A percentile compares a stretch with the other conserved stretches of the same genome.
These are phyloP conservation scores for Leishmania martiniquensis DNA, from an alignment of 208 protist genomes.

Conservation along the genomic window DNA sequence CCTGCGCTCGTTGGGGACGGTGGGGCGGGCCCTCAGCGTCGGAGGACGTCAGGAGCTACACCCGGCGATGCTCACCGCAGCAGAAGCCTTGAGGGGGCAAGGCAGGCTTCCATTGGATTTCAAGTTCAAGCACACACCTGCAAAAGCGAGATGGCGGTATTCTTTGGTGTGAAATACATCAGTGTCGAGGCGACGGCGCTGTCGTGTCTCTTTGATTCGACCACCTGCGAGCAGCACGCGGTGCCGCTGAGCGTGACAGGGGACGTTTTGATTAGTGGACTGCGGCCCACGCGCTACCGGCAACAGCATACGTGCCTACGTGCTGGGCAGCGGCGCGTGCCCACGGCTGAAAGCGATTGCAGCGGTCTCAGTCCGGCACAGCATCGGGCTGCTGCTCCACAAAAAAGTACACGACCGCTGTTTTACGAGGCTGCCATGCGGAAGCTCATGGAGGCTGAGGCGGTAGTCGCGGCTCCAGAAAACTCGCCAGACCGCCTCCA, in stretches of 20 bases:
- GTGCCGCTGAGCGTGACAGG: conserved; percentile 54
- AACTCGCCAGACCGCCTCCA: background rate
- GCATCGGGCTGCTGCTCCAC: background rate
- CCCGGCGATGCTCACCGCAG: background rate
- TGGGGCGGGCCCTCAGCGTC: background rate
- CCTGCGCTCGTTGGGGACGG: background rate
- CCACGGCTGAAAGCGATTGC: background rate
- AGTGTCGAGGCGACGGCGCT: conserved; percentile 37
- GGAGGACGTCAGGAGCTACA: background rate
- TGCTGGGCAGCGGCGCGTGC: background rate
- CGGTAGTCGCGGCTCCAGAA: background rate
- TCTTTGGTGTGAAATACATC: conserved; percentile 41
- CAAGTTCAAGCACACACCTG: background rate
- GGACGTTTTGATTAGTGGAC: conserved; percentile 7
- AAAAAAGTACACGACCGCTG: background rate
- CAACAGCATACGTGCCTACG: conserved; percentile 10
- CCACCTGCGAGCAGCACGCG: conserved; percentile 28
- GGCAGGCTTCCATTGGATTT: background rate
- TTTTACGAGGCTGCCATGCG: background rate
- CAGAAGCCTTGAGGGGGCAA: background rate
- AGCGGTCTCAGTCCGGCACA: background rate
- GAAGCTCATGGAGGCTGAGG: conserved; percentile 1
- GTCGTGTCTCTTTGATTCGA: conserved; percentile 49
- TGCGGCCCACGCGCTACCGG: conserved; percentile 10
- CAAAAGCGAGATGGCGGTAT: conserved; percentile 1